A percentile compares a stretch with the other conserved stretches of the same genome.
Conservation (phyloP, 2,329 filamentous ascomycete species). For the Cytospora mali region DNA sequence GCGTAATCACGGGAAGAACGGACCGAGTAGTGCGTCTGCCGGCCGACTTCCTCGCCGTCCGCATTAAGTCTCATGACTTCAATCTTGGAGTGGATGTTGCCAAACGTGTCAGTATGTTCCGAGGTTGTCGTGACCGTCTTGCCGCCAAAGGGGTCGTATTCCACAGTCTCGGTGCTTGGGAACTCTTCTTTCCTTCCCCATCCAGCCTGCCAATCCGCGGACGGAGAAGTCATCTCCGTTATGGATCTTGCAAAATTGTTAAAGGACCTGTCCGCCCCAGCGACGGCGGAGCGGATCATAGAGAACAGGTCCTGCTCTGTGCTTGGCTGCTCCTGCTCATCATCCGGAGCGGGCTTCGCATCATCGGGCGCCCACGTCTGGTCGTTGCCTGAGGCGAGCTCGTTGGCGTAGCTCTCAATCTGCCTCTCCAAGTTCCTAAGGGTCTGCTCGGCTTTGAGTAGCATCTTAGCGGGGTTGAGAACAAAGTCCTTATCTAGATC, state of each 20-base stretch:
- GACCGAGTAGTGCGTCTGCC: slow-evolving; percentile 40
- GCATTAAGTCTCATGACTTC: slow-evolving; percentile 45
- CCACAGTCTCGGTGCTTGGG: slow-evolving; percentile 29
- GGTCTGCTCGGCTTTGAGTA: neutral
- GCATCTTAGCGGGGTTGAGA: slow-evolving; percentile 7
- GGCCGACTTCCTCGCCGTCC: slow-evolving; percentile 46
- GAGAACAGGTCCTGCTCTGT: slow-evolving; percentile 48
- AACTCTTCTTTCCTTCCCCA: slow-evolving; percentile 7
- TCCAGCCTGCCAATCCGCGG: slow-evolving; percentile 13
- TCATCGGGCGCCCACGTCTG: neutral
- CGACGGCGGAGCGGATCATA: slow-evolving; percentile 41
- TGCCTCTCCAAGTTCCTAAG: neutral
- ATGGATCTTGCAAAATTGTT: slow-evolving; percentile 44
- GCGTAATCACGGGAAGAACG: slow-evolving; percentile 8
- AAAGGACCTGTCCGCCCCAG: slow-evolving; percentile 44
- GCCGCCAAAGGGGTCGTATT: slow-evolving; percentile 22
- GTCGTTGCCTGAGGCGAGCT: neutral
- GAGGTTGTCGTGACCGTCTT: slow-evolving; percentile 43
- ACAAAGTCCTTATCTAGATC: neutral
- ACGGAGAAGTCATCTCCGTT: slow-evolving; percentile 6
- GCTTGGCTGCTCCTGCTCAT: slow-evolving; percentile 32
- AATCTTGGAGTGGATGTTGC: slow-evolving; percentile 46
- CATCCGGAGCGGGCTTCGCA: neutral
- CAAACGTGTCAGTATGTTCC: slow-evolving; percentile 47
- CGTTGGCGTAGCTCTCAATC: neutral